These are phyloP conservation scores for Theileria orientalis DNA, from an alignment of 169 alveolate genomes.

Conservation along the genomic window DNA sequence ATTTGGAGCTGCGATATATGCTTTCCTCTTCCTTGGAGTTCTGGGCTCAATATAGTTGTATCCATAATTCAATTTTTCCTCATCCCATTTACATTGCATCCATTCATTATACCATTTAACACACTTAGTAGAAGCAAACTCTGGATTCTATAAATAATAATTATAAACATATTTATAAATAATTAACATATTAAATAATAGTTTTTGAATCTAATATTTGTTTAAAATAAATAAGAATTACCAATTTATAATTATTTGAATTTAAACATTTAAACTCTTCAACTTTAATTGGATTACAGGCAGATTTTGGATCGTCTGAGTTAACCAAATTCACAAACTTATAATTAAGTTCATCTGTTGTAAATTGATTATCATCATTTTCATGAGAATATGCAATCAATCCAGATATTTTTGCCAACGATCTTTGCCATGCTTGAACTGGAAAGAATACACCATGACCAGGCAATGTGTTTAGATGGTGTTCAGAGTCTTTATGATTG, in stretches of 20 bases:
- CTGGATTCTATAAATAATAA: constrained; percentile 66
- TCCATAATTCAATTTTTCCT: constrained; percentile 80
- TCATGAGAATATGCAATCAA: constrained; percentile 46
- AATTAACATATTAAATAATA: too few relatives aligned
- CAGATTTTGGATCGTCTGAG: constrained; percentile 79
- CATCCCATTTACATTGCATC: constrained; percentile 87
- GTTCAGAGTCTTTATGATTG: constrained; percentile 3
- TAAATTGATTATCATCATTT: neutral
- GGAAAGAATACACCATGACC: constrained; percentile 47
- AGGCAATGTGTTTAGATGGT: constrained; percentile 26
- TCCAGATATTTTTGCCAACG: constrained; percentile 57
- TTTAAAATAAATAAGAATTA: constrained; percentile 14
- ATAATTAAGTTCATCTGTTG: constrained; percentile 33
- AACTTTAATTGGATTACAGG: constrained; percentile 77
- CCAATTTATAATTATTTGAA: constrained; percentile 60
- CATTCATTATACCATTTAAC: constrained; percentile 86
- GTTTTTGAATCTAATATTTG: neutral
- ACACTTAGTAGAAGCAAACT: constrained; percentile 78
- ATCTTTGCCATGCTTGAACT: constrained; percentile 55
- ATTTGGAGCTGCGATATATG: constrained; percentile 86
- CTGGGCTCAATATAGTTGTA: constrained; percentile 77
- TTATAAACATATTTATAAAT: neutral
- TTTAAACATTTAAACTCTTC: constrained; percentile 78
- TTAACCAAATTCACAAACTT: constrained; percentile 69
- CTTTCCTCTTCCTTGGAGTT: constrained; percentile 79